phyloP scores from a whole-genome alignment of 2,329 filamentous ascomycete genomes.

The Gnomoniopsis smithogilvyi region DNA sequence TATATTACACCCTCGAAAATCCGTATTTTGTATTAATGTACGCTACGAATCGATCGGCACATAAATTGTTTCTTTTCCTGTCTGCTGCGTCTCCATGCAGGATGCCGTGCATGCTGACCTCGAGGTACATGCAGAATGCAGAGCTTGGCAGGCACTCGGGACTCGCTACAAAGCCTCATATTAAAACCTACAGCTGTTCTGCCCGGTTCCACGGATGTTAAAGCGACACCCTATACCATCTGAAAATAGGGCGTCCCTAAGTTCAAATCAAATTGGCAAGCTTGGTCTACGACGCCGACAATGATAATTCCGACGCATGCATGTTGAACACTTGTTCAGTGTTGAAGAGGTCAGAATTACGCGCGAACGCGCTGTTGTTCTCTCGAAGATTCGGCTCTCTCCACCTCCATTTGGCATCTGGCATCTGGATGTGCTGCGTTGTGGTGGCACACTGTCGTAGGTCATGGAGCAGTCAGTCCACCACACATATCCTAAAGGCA shows the following conservation, averaged over 20 bases:
- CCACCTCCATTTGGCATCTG: too few relatives aligned
- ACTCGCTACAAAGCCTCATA: not conserved
- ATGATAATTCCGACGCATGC: not conserved
- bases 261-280: not conserved
- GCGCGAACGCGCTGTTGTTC: not conserved
- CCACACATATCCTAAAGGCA: too few relatives aligned
- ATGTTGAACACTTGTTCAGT: not conserved
- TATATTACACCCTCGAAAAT: not conserved
- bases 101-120: not conserved
- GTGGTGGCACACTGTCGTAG: too few relatives aligned
- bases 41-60: not conserved
- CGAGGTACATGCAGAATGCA: conserved; percentile 1
- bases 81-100: not conserved
- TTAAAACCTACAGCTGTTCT: not conserved
- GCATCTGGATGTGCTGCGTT: too few relatives aligned
- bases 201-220: not conserved
- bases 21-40: not conserved
- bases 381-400: not conserved
- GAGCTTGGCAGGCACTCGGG: not conserved
- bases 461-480: too few relatives aligned
- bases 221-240: not conserved
- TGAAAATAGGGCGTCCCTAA: not conserved
- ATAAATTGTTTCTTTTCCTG: not conserved
- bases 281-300: not conserved
- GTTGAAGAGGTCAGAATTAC: not conserved